Conservation (phyloP, 2,329 filamentous ascomycete genomes). For the Anisogramma anomala region DNA sequence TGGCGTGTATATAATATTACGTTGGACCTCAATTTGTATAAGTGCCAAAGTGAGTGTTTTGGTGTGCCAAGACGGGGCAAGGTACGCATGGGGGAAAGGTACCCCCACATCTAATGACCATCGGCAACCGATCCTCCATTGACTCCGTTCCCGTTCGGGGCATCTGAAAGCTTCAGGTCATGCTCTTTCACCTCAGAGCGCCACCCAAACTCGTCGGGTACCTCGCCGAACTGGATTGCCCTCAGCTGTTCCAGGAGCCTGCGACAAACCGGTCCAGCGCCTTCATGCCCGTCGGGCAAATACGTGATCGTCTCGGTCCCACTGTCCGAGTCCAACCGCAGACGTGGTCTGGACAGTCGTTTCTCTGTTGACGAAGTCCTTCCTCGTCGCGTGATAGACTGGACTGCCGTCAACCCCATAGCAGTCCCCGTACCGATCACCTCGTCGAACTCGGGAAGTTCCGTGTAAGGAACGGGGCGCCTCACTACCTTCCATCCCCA, state of each 20-base stretch:
- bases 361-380: not conserved
- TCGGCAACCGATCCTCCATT: too few relatives aligned
- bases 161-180: too few relatives aligned
- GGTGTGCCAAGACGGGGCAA: too few relatives aligned
- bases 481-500: not conserved
- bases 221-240: not conserved
- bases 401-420: not conserved
- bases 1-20: too few relatives aligned
- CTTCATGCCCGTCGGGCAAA: not conserved
- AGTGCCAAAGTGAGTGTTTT: too few relatives aligned
- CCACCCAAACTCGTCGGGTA: not conserved
- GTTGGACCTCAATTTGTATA: too few relatives aligned
- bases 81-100: too few relatives aligned
- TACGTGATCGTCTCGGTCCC: not conserved
- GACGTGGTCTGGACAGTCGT: not conserved
- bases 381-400: not conserved
- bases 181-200: not conserved
- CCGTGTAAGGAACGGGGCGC: not conserved
- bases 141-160: too few relatives aligned
- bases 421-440: not conserved
- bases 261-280: not conserved
- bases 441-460: not conserved
- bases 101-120: too few relatives aligned
- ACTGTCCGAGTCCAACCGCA: not conserved
- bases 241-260: not conserved